Evolutionary conservation across 2,329 filamentous ascomycete species (phyloP).

Genomic region (Cryphonectria carpinicola): DNA sequence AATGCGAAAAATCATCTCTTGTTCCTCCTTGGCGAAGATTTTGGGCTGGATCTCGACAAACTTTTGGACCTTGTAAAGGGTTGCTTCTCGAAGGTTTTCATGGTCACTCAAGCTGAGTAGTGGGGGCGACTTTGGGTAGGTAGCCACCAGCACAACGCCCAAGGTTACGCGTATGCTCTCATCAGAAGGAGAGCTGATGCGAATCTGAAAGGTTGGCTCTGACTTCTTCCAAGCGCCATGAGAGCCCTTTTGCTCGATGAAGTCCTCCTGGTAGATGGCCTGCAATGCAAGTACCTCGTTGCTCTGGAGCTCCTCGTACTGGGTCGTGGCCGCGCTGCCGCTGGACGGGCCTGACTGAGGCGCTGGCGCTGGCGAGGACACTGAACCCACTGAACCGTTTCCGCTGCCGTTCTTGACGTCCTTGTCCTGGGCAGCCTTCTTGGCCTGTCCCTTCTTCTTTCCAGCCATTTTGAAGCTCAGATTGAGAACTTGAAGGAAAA

Average conservation of each 20-base stretch:
- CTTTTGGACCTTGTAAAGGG: constrained; percentile 70
- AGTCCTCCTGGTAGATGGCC: constrained; percentile 91
- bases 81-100: constrained; percentile 68
- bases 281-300: constrained; percentile 85
- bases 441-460: constrained; percentile 53
- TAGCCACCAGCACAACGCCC: constrained; percentile 82
- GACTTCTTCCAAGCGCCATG: constrained; percentile 89
- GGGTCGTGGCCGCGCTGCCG: constrained; percentile 44
- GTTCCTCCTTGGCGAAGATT: constrained; percentile 54
- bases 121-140: constrained; percentile 85
- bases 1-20: constrained; percentile 67
- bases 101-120: constrained; percentile 70
- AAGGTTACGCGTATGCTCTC: constrained; percentile 72
- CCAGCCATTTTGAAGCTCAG: constrained; percentile 52
- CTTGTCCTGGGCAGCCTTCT: constrained; percentile 48
- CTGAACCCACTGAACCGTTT: constrained; percentile 41
- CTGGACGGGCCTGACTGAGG: constrained; percentile 8
- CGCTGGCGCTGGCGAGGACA: constrained; percentile 35
- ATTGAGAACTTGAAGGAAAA: constrained; percentile 27
- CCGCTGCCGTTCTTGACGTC: constrained; percentile 46
- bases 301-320: constrained; percentile 84
- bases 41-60: constrained; percentile 63
- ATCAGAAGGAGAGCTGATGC: constrained; percentile 74
- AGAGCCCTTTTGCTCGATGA: constrained; percentile 70
- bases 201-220: constrained; percentile 81